Percentiles rank a stretch among this genome's conserved stretches.
phyloP scores from a whole-genome alignment of 495 filamentous ascomycete species.

The Aspergillus asperescens region DNA sequence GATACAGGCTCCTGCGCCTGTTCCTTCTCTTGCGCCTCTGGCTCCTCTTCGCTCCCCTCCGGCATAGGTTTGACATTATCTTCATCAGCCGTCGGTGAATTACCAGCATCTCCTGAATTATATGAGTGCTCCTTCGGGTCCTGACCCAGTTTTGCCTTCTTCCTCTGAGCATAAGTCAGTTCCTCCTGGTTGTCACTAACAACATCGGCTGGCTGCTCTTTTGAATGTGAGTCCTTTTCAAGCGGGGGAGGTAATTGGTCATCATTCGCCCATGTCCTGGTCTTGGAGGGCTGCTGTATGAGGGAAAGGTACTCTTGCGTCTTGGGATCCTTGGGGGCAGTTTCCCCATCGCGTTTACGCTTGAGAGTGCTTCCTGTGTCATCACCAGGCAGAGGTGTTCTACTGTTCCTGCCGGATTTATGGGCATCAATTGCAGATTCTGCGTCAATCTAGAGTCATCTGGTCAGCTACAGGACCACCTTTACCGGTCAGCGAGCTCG shows the following conservation, averaged over 20 bases:
- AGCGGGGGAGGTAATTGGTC: slow-evolving; percentile 38
- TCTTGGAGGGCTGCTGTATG: slow-evolving; percentile 66
- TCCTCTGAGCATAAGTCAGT: slow-evolving; percentile 36
- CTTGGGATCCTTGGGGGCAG: slow-evolving; percentile 62
- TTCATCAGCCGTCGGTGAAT: background rate
- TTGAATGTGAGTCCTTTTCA: slow-evolving; percentile 17
- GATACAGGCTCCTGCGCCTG: slow-evolving; percentile 23
- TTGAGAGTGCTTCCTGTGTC: slow-evolving; percentile 38
- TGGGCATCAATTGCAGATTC: slow-evolving; percentile 32
- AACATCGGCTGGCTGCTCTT: slow-evolving; percentile 25
- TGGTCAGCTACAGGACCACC: slow-evolving; percentile 46
- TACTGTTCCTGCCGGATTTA: slow-evolving; percentile 25
- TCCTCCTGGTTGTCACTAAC: slow-evolving; percentile 33
- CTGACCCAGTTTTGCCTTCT: slow-evolving; percentile 33
- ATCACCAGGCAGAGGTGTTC: slow-evolving; percentile 14
- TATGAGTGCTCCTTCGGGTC: background rate
- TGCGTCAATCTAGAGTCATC: slow-evolving; percentile 36
- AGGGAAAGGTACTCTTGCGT: slow-evolving; percentile 81
- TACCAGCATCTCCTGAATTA: background rate
- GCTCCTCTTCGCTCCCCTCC: slow-evolving; percentile 22
- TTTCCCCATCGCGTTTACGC: slow-evolving; percentile 50
- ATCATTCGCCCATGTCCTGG: slow-evolving; percentile 62
- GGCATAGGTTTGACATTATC: slow-evolving; percentile 20
- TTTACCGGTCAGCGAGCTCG: slow-evolving; percentile 42
- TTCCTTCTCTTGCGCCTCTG: slow-evolving; percentile 19